Percentiles rank a stretch among this genome's conserved stretches.
Evolutionary conservation across 208 protist species (phyloP).

Genomic region (Leptomonas pyrrhocoris): DNA sequence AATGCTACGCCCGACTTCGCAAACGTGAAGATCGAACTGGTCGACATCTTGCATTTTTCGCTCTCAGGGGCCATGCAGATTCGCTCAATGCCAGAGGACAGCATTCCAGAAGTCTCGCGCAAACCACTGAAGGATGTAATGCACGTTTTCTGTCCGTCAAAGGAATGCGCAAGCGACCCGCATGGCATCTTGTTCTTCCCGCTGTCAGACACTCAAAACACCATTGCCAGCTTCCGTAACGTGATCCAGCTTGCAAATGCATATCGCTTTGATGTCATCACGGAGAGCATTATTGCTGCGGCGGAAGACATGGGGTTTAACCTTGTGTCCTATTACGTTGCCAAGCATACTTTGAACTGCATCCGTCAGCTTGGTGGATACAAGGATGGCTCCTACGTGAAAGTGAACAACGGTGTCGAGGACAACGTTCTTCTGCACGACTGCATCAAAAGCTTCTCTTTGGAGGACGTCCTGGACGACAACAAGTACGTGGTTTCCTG

Average conservation of each 20-base stretch:
- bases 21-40: constrained; percentile 91
- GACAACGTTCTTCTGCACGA: constrained; percentile 90
- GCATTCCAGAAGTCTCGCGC: constrained; percentile 24
- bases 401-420: constrained; percentile 87
- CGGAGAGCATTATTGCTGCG: constrained; percentile 65
- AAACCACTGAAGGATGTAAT: constrained; percentile 43
- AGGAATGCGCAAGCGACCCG: constrained; percentile 29
- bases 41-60: constrained; percentile 92
- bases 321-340: constrained; percentile 91
- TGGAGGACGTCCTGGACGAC: constrained; percentile 68
- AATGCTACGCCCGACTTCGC: constrained; percentile 69
- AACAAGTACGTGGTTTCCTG: constrained; percentile 46
- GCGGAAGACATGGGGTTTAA: constrained; percentile 88
- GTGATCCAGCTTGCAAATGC: constrained; percentile 83
- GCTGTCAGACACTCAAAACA: constrained; percentile 69
- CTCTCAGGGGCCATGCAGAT: constrained; percentile 87
- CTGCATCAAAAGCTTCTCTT: constrained; percentile 72
- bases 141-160: constrained; percentile 26
- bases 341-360: constrained; percentile 92
- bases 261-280: constrained; percentile 86
- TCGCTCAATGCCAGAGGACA: constrained; percentile 24
- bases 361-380: constrained; percentile 90
- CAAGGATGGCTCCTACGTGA: constrained; percentile 90
- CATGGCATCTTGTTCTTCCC: constrained; percentile 70
- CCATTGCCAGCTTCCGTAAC: constrained; percentile 84